Percentiles rank a stretch among this genome's conserved stretches.
Conservation (phyloP, 169 alveolate genomes). For the Plasmodium reichenowi region DNA sequence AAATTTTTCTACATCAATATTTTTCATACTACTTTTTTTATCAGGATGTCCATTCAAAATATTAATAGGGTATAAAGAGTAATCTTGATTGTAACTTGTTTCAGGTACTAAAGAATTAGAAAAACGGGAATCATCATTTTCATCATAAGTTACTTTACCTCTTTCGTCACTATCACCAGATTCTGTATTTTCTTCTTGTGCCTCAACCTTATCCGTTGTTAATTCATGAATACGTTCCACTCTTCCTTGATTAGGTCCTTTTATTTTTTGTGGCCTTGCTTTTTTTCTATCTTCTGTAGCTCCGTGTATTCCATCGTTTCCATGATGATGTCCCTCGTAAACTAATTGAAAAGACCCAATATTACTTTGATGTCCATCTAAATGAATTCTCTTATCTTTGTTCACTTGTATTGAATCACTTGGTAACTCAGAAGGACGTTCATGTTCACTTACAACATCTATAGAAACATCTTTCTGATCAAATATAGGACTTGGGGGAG, state of each 20-base stretch:
- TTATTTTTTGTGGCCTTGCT: too few species aligned
- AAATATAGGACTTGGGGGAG: too few species aligned
- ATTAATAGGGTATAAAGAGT: too few species aligned
- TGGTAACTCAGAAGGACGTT: not conserved
- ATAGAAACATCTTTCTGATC: not conserved
- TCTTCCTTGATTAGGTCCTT: not conserved
- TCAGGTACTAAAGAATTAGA: not conserved
- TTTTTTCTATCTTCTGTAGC: too few species aligned
- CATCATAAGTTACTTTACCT: not conserved
- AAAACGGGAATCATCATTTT: not conserved
- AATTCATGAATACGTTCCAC: not conserved
- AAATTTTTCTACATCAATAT: too few species aligned
- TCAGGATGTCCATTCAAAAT: too few species aligned
- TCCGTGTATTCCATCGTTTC: not conserved
- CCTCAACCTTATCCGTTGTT: too few species aligned
- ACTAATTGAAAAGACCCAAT: not conserved
- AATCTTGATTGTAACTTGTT: not conserved
- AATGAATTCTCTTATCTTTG: not conserved
- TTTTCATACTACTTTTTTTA: too few species aligned
- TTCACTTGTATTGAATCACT: not conserved
- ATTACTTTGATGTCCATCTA: not conserved
- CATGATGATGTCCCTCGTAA: too few species aligned
- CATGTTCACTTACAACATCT: not conserved
- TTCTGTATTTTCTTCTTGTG: not conserved
- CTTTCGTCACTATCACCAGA: not conserved